These are phyloP conservation scores for Lithocarpus polystachyus DNA, from an alignment of 306 rosid genomes.

Conservation along the genomic window DNA sequence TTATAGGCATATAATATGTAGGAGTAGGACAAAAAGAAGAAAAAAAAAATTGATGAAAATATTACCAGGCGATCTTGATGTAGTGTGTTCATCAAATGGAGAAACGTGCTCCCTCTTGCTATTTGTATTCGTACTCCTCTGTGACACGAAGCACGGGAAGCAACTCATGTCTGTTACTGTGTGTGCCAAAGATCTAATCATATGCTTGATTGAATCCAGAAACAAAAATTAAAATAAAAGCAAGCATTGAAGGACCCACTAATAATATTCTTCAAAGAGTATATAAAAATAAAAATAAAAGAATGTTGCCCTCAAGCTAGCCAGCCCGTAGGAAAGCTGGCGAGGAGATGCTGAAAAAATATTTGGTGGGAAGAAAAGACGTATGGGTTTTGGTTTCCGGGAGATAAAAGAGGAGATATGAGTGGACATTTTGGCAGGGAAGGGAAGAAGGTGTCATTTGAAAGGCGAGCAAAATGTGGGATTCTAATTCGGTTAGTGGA, in stretches of 20 bases:
- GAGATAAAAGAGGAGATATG: conserved; percentile 43
- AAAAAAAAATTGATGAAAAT: background rate
- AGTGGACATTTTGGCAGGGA: conserved; percentile 21
- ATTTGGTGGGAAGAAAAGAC: background rate
- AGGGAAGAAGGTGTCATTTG: background rate
- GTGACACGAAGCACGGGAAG: conserved; percentile 71
- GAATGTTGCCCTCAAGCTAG: background rate
- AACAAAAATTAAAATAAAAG: background rate
- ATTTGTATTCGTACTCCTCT: conserved; percentile 47
- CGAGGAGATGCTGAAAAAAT: background rate
- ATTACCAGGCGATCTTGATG: conserved; percentile 45
- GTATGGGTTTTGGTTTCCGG: conserved; percentile 17
- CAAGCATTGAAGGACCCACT: background rate
- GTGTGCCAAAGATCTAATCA: background rate
- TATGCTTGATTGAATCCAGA: background rate
- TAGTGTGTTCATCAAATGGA: conserved; percentile 6
- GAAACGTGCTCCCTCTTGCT: conserved; percentile 38
- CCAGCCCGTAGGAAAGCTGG: background rate
- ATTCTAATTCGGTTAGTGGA: background rate
- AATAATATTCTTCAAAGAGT: background rate
- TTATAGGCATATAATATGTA: no score
- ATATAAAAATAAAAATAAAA: no score
- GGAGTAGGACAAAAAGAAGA: no score
- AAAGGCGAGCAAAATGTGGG: conserved; percentile 21
- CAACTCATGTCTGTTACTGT: conserved; percentile 50